Evolutionary conservation across 2,329 filamentous ascomycete species (phyloP), one percentile per base, ranked within the genome.

Genomic region (Ophiostoma australiae): DNA sequence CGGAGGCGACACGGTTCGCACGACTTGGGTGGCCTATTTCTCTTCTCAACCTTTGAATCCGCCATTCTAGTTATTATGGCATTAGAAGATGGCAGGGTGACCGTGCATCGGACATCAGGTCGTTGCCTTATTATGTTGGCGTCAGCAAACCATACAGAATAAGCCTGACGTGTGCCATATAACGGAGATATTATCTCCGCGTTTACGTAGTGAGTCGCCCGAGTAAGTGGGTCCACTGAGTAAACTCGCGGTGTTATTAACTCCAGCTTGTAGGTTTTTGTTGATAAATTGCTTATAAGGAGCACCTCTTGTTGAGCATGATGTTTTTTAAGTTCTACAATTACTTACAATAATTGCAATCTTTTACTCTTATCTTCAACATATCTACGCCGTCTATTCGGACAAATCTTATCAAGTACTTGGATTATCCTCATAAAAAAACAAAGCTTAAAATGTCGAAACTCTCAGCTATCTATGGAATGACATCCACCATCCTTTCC

Each of bases 1-100:
- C 78, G 76, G 4, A 73, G 71, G 15, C 79, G 77, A 67, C 79
- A 80, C 2, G 76, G 77, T 71, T 80, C 78, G 48, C 79, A 80
- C 1, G 78, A 80, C 17, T 77, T 76, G 3, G 79, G 79, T 8
- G 77, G 77, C 7, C 78, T 73, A 23, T 79, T 79, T 4, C 79
- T 74, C 70, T 80, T 80, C 68, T 80, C 79, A 2, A 76, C 68
- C 33, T 74, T 77, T 2, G 55, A n/a, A 6, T 72, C 69, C 2
- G 11, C 37, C 69, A 69, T 70, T 52, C 4, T 8, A 4, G 7
- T 6, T n/a, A 23, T 7, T 7, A 23, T 52, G 8, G 3, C 17
- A n/a, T 23, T 52, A n/a, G n/a, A n/a, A 4, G 20, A 6, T n/a
- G n/a, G 48, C 8, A 8, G 6, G 48, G 20, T 52, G 20, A n/a